These are phyloP conservation scores for Stylosanthes scabra DNA, from an alignment of 331 rosid species.

Conservation along the genomic window DNA sequence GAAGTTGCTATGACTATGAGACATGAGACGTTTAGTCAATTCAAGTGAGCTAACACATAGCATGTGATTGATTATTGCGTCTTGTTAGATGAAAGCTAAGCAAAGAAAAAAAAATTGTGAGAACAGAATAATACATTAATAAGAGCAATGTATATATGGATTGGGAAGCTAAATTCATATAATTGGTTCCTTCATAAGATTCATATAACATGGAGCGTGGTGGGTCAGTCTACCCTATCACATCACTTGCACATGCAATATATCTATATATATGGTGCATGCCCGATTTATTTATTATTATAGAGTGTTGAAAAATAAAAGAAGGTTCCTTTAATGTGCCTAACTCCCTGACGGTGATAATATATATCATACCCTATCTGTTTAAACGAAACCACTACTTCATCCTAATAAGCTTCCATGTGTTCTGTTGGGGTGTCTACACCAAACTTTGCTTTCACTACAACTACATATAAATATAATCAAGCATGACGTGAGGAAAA, in stretches of 20 bases:
- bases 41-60: background rate
- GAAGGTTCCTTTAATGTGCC: constrained; percentile 38
- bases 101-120: background rate
- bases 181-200: background rate
- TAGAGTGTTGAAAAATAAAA: constrained; percentile 44
- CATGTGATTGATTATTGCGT: constrained; percentile 31
- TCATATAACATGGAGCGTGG: constrained; percentile 20
- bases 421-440: constrained; percentile 41
- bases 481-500: constrained; percentile 31
- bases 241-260: constrained; percentile 42
- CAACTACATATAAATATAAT: background rate
- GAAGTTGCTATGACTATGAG: background rate
- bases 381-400: constrained; percentile 12
- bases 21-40: background rate
- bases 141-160: constrained; percentile 27
- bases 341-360: constrained; percentile 39
- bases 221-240: constrained; percentile 30
- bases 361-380: background rate
- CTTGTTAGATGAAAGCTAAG: constrained; percentile 21
- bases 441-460: background rate
- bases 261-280: too few species aligned
- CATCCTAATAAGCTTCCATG: constrained; percentile 34
- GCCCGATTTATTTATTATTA: background rate
- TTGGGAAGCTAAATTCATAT: constrained; percentile 13
- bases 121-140: constrained; percentile 26